phyloP scores from a whole-genome alignment of 305 asterid species.

The Solanum hybrid region DNA sequence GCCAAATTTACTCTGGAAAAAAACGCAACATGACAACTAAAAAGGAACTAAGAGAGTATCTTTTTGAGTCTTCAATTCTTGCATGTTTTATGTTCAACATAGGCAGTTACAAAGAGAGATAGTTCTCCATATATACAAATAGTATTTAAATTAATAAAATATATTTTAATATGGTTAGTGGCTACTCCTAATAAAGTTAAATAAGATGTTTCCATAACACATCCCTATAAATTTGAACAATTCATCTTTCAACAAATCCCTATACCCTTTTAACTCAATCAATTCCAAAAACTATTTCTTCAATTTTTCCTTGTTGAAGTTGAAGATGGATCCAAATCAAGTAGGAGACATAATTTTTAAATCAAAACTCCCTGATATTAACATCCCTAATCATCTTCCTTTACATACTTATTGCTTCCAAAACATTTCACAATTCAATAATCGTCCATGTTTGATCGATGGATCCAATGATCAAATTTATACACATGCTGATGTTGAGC shows the following conservation, averaged over 20 bases:
- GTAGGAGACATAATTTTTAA: constrained; percentile 44
- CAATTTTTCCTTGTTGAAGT: background rate
- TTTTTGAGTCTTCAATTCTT: background rate
- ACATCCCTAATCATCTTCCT: constrained; percentile 70
- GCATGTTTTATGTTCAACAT: background rate
- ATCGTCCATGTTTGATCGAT: constrained; percentile 51
- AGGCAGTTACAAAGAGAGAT: background rate
- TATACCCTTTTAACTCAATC: background rate
- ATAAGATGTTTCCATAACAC: background rate
- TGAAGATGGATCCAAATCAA: constrained; percentile 13
- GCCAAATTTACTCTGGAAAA: no score
- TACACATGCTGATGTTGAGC: constrained; percentile 55
- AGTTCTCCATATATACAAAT: background rate
- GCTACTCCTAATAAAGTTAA: background rate
- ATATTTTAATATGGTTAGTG: background rate
- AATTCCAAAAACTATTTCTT: background rate
- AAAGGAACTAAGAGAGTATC: background rate
- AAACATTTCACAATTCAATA: constrained; percentile 25
- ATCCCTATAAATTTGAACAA: background rate
- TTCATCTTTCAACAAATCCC: background rate
- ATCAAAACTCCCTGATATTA: constrained; percentile 68
- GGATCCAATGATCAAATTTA: constrained; percentile 45
- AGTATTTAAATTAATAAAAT: background rate
- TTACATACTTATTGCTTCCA: constrained; percentile 67
- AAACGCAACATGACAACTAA: no score